phyloP scores from a whole-genome alignment of 352 stramenopile species.

The Pythium vanterpoolii region DNA sequence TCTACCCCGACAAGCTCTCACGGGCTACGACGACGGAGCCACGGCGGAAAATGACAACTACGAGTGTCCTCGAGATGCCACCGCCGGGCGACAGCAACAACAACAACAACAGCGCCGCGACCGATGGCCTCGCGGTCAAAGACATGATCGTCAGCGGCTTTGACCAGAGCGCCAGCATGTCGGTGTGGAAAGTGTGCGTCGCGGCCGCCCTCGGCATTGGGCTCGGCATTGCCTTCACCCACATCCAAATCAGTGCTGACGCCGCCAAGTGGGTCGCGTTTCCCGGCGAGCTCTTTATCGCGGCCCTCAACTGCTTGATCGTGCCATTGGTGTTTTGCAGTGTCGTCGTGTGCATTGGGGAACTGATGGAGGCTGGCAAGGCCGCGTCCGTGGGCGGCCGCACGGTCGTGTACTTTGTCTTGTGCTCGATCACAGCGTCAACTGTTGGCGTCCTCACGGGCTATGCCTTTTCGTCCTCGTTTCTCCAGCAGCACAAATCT shows the following conservation, averaged over 20 bases:
- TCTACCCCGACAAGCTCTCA: slow-evolving; percentile 4
- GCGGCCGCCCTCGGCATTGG: slow-evolving; percentile 42
- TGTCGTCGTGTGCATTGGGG: slow-evolving; percentile 53
- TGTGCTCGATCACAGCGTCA: slow-evolving; percentile 49
- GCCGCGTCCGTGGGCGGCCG: slow-evolving; percentile 44
- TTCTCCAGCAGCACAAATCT: slow-evolving; percentile 3
- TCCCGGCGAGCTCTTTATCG: slow-evolving; percentile 59
- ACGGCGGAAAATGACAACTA: no score
- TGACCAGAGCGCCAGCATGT: slow-evolving; percentile 38
- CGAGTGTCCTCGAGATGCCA: slow-evolving; percentile 12
- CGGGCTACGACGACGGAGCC: background rate
- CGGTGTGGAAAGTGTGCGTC: slow-evolving; percentile 44
- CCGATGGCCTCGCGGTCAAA: slow-evolving; percentile 32
- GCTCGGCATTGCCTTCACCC: slow-evolving; percentile 39
- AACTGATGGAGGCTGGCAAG: slow-evolving; percentile 55
- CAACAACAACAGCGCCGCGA: slow-evolving; percentile 10
- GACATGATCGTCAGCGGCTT: slow-evolving; percentile 50
- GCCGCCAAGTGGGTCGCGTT: slow-evolving; percentile 50
- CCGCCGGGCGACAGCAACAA: no score
- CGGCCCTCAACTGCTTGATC: slow-evolving; percentile 62
- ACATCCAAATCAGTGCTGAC: slow-evolving; percentile 30
- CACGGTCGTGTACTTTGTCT: slow-evolving; percentile 41
- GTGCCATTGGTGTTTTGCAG: slow-evolving; percentile 71
- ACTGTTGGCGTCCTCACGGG: slow-evolving; percentile 40
- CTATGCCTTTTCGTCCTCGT: slow-evolving; percentile 33